Evolutionary conservation across 495 filamentous ascomycete genomes (phyloP).

Genomic region (Rusavskia elegans): DNA sequence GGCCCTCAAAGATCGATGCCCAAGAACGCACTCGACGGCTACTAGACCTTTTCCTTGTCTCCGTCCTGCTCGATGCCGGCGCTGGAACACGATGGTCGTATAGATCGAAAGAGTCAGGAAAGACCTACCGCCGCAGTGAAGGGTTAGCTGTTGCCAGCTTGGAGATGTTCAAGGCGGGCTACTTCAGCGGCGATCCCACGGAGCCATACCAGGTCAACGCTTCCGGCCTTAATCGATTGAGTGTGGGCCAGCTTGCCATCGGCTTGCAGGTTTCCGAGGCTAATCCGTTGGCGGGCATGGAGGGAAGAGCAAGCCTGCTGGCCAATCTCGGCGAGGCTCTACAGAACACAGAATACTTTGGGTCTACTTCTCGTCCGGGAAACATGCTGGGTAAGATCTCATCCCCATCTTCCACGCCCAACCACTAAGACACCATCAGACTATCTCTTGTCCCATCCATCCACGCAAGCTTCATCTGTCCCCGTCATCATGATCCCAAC

Average conservation of each 20-base stretch:
- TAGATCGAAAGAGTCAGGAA: slow-evolving; percentile 79
- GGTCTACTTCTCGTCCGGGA: slow-evolving; percentile 69
- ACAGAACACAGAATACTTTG: slow-evolving; percentile 72
- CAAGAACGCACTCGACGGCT: slow-evolving; percentile 48
- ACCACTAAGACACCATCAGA: slow-evolving; percentile 32
- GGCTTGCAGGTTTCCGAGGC: slow-evolving; percentile 70
- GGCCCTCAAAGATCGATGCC: slow-evolving; percentile 43
- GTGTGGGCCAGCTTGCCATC: slow-evolving; percentile 53
- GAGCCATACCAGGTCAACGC: slow-evolving; percentile 86
- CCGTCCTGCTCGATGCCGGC: slow-evolving; percentile 52
- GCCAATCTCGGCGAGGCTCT: slow-evolving; percentile 62
- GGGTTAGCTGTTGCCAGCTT: slow-evolving; percentile 85
- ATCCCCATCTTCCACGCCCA: background rate
- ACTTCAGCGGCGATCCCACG: slow-evolving; percentile 68
- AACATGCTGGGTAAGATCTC: slow-evolving; percentile 73
- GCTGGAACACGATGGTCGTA: slow-evolving; percentile 61
- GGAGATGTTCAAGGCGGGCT: slow-evolving; percentile 95
- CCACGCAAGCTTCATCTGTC: slow-evolving; percentile 71
- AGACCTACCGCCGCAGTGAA: slow-evolving; percentile 70
- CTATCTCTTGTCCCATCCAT: slow-evolving; percentile 80
- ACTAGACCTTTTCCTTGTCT: slow-evolving; percentile 53
- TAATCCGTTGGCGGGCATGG: slow-evolving; percentile 76
- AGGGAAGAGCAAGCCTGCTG: slow-evolving; percentile 71
- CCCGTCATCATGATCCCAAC: slow-evolving; percentile 84
- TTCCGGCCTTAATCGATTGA: slow-evolving; percentile 58